Conservation (phyloP, 1,139 yeast species). For the Suhomyces choctaworum region DNA sequence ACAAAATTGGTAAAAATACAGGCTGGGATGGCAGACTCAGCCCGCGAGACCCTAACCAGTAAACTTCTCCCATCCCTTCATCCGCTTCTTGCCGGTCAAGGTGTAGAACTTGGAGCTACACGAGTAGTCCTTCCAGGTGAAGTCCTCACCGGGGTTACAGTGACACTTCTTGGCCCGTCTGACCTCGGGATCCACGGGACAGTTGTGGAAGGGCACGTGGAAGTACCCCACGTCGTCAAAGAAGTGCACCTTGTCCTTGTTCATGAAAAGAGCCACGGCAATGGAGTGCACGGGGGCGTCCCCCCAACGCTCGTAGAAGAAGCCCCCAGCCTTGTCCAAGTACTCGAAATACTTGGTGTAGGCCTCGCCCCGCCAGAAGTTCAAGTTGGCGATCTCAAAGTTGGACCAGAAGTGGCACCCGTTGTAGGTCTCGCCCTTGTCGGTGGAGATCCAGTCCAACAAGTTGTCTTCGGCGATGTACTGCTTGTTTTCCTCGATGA, state of each 20-base stretch:
- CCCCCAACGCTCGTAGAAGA: slow-evolving; percentile 92
- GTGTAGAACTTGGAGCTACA: slow-evolving; percentile 77
- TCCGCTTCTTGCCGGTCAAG: slow-evolving; percentile 61
- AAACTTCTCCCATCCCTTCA: slow-evolving; percentile 74
- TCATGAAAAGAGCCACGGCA: slow-evolving; percentile 76
- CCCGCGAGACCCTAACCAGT: slow-evolving; percentile 21
- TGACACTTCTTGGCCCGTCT: slow-evolving; percentile 60
- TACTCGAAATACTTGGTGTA: slow-evolving; percentile 67
- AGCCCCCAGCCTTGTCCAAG: slow-evolving; percentile 80
- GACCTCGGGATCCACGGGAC: slow-evolving; percentile 65
- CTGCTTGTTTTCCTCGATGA: slow-evolving; percentile 65
- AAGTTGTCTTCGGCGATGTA: slow-evolving; percentile 65
- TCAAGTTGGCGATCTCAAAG: slow-evolving; percentile 75
- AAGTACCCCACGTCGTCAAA: slow-evolving; percentile 82
- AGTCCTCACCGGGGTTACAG: slow-evolving; percentile 73
- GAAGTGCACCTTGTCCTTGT: slow-evolving; percentile 67
- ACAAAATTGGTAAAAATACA: too few relatives aligned
- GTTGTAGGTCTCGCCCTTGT: slow-evolving; percentile 66
- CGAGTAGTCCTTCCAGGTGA: slow-evolving; percentile 84
- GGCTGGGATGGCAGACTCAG: too few relatives aligned
- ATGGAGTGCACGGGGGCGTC: slow-evolving; percentile 91
- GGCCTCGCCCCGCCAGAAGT: slow-evolving; percentile 73
- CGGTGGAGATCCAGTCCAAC: slow-evolving; percentile 71
- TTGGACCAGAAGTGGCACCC: slow-evolving; percentile 90
- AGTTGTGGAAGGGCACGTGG: slow-evolving; percentile 75